phyloP scores from a whole-genome alignment of 78 protist genomes.

The Chrysochromulina parva region DNA sequence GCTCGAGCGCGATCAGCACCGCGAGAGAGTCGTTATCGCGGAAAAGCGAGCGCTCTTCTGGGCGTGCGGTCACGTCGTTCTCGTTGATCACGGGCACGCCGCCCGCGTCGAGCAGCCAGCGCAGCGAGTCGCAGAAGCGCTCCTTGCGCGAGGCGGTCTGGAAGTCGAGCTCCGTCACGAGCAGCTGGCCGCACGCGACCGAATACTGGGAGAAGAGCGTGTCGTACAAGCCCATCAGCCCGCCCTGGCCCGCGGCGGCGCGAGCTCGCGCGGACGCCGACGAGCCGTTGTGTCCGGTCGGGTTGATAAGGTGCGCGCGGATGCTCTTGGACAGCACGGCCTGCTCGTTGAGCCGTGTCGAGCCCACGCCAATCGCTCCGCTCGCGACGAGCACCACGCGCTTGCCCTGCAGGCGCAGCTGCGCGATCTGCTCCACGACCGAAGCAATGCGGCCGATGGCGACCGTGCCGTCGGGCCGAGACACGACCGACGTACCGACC shows the following conservation, averaged over 20 bases:
- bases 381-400: slow-evolving; percentile 49
- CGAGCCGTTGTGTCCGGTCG: neutral
- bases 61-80: slow-evolving; percentile 56
- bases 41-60: neutral
- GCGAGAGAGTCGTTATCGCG: slow-evolving; percentile 67
- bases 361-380: slow-evolving; percentile 47
- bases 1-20: slow-evolving; percentile 25
- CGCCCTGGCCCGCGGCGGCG: slow-evolving; percentile 56
- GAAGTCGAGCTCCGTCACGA: slow-evolving; percentile 55
- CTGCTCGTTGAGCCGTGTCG: neutral
- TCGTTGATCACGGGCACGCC: slow-evolving; percentile 67
- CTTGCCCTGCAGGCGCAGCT: neutral
- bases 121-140: slow-evolving; percentile 8
- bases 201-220: slow-evolving; percentile 20
- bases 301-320: neutral
- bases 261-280: neutral
- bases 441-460: slow-evolving; percentile 42
- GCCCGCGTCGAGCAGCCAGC: neutral
- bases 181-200: slow-evolving; percentile 48
- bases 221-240: slow-evolving; percentile 53
- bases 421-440: slow-evolving; percentile 43
- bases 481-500: slow-evolving; percentile 43
- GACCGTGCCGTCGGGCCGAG: slow-evolving; percentile 7
- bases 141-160: neutral
- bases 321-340: neutral